Evolutionary conservation across 2,329 filamentous ascomycete species (phyloP).

Genomic region (Aspergillus piperis): DNA sequence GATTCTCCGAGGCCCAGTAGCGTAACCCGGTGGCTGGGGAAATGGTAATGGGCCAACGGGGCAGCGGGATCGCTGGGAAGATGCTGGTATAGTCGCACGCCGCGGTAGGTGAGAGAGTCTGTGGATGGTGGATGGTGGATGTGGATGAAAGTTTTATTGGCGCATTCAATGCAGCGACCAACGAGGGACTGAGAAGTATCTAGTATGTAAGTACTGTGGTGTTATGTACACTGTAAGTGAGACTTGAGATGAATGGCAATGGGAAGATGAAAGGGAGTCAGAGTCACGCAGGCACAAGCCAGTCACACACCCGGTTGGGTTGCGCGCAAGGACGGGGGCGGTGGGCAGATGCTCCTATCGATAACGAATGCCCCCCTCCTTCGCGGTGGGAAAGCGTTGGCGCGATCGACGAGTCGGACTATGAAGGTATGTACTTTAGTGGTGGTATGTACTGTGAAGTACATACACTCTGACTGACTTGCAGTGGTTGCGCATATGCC

Average conservation of each 20-base stretch:
- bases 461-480: background rate
- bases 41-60: conserved; percentile 16
- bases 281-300: conserved; percentile 34
- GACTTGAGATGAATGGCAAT: background rate
- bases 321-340: conserved; percentile 12
- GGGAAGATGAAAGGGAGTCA: conserved; percentile 2
- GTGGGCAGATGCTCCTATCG: conserved; percentile 30
- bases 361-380: conserved; percentile 34
- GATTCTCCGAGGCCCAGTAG: conserved; percentile 11
- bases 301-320: conserved; percentile 19
- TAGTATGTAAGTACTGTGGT: too few relatives aligned
- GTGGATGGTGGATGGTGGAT: conserved; percentile 1
- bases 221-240: too few relatives aligned
- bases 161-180: conserved; percentile 2
- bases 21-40: conserved; percentile 28
- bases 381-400: conserved; percentile 4
- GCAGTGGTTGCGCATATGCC: too few relatives aligned
- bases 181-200: conserved; percentile 1
- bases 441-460: background rate
- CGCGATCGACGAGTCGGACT: background rate
- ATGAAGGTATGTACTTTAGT: background rate
- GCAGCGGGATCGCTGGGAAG: conserved; percentile 19
- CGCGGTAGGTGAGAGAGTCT: background rate
- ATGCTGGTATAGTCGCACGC: conserved; percentile 13
- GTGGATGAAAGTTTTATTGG: conserved; percentile 1